Evolutionary conservation across 306 rosid genomes (phyloP).

Genomic region (Prunus persica): Prunus_persica_NCBIv2 NC_034014.1:22359501-22360000

Average conservation of each 20-base stretch:
- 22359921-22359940: not conserved
- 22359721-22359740: not conserved
- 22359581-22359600: constrained; percentile 78
- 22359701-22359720: not conserved
- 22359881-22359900: not conserved
- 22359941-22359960: not conserved
- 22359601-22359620: constrained; percentile 83
- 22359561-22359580: constrained; percentile 68
- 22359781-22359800: not conserved
- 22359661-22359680: not conserved
- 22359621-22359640: constrained; percentile 91
- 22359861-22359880: not conserved
- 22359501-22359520: constrained; percentile 18
- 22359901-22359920: not conserved
- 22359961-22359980: not conserved
- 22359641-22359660: constrained; percentile 62
- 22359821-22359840: not conserved
- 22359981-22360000: not conserved
- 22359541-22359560: constrained; percentile 76
- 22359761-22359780: constrained; percentile 5
- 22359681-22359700: not conserved
- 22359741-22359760: constrained; percentile 3
- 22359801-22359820: not conserved
- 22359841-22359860: not conserved
- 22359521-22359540: constrained; percentile 61